Base-by-base conservation (phyloP, 441 rosid species). In the Biscutella laevigata region DNA sequence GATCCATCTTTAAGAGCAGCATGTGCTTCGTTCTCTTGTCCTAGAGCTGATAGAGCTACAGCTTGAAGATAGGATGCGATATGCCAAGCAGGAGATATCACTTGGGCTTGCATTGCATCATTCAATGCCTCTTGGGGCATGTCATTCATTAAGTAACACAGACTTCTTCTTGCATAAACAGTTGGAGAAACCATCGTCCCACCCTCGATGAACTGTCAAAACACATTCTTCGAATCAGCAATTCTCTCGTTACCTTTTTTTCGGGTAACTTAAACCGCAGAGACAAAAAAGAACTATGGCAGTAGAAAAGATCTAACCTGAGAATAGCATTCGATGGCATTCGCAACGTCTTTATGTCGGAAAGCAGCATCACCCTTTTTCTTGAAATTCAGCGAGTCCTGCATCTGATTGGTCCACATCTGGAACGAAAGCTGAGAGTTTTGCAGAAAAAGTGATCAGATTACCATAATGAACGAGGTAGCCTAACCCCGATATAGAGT, bases 401-500 rank as follows among this genome's bases (percentile, higher is more conserved):
- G 84, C 98, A 87, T 87, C 75, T 90, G 92, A 60, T 83, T 82
- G n/a, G 96, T 90, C 98, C 98, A 86, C 89, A 90, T 87, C 56
- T 90, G 95, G 79, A 90, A 90, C 6, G 95, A 87, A 35, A 90
- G 95, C 95, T 90, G 85, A 26, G 12, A 11, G n/a, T 29, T 57
- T 57, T 27, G 40, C 32, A 49, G 11, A 32, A 14, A 60, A 69
- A 25, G 10, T 30, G 16, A 40, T 34, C 20, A 66, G 59, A 34
- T 50, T 39, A 53, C 28, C 39, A 8, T 10, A 51, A 4, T 25
- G 26, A 52, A 37, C 11, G 34, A 34, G 27, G 2, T 26, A n/a
- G 42, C 14, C 10, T 19, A 20, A 13, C 28, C 30, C 19, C 6
- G 7, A 25, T 44, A 45, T 13, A 26, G 4, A 49, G n/a, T 45